Percentiles rank a stretch among this genome's conserved stretches.
phyloP scores from a whole-genome alignment of 2,329 filamentous ascomycete genomes.

The Pseudocercospora crystallina region DNA sequence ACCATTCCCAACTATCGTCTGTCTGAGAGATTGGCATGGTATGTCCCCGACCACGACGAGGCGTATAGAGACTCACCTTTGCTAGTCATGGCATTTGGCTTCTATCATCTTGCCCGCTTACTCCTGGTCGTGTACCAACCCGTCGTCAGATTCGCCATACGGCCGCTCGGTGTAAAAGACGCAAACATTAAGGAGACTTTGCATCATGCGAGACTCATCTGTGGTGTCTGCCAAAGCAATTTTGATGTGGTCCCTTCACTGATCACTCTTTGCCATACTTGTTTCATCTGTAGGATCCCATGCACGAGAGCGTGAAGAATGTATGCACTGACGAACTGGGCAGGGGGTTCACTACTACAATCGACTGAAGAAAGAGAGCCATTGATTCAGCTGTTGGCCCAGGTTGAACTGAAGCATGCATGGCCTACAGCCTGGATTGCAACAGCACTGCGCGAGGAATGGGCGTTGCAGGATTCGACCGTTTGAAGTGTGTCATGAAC shows the following conservation, averaged over 20 bases:
- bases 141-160: neutral
- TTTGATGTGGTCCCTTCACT: slow-evolving; percentile 1
- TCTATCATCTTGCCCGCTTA: slow-evolving; percentile 15
- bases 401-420: slow-evolving; percentile 1
- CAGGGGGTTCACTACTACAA: neutral
- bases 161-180: neutral
- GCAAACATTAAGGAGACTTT: neutral
- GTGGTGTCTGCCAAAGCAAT: slow-evolving; percentile 1
- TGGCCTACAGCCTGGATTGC: slow-evolving; percentile 1
- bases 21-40: neutral
- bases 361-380: neutral
- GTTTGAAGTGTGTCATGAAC: neutral
- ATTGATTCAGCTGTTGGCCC: neutral
- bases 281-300: slow-evolving; percentile 1
- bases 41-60: neutral
- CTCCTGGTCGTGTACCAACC: slow-evolving; percentile 7
- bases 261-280: slow-evolving; percentile 1
- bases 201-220: slow-evolving; percentile 1
- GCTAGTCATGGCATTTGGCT: slow-evolving; percentile 17
- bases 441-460: slow-evolving; percentile 1
- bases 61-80: neutral
- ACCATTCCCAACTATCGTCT: neutral
- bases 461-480: slow-evolving; percentile 1
- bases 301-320: neutral
- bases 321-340: neutral